Conservation (phyloP, 1,139 yeast genomes). For the Pichia sp. region DNA sequence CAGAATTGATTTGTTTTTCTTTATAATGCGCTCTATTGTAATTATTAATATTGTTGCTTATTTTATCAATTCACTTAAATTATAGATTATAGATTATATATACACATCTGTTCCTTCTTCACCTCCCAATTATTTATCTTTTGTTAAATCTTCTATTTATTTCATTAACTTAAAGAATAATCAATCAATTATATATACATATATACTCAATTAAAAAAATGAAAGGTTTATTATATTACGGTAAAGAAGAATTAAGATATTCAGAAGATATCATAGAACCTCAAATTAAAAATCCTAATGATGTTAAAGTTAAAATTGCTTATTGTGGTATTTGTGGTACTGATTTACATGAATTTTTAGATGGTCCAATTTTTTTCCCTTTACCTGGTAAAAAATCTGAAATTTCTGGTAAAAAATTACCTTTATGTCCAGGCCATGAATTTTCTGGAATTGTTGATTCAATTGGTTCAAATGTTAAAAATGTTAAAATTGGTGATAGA, state of each 20-base stretch:
- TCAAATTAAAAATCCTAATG: conserved; percentile 36
- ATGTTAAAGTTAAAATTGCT: conserved; percentile 44
- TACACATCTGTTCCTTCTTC: too few relatives aligned
- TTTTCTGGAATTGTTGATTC: conserved; percentile 45
- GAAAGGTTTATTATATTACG: conserved; percentile 53
- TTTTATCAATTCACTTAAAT: too few relatives aligned
- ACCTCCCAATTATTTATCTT: too few relatives aligned
- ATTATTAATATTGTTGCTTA: too few relatives aligned
- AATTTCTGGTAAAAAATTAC: conserved; percentile 28
- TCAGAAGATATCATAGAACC: conserved; percentile 43
- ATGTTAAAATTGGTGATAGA: conserved; percentile 44
- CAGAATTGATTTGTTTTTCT: too few relatives aligned
- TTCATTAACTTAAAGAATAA: too few relatives aligned
- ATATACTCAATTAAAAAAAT: conserved; percentile 26
- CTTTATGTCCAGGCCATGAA: conserved; percentile 45
- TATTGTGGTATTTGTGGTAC: conserved; percentile 59
- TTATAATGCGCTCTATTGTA: too few relatives aligned
- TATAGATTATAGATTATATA: too few relatives aligned
- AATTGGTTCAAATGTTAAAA: conserved; percentile 42
- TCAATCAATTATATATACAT: not conserved
- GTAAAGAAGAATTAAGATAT: conserved; percentile 42
- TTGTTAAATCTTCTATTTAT: too few relatives aligned
- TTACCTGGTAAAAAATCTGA: conserved; percentile 28
- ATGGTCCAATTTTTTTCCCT: conserved; percentile 47
- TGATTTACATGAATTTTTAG: conserved; percentile 49